Evolutionary conservation across 495 filamentous ascomycete species (phyloP), one percentile per base, ranked within the genome.

Genomic region (Trypethelium eluteriae): DNA sequence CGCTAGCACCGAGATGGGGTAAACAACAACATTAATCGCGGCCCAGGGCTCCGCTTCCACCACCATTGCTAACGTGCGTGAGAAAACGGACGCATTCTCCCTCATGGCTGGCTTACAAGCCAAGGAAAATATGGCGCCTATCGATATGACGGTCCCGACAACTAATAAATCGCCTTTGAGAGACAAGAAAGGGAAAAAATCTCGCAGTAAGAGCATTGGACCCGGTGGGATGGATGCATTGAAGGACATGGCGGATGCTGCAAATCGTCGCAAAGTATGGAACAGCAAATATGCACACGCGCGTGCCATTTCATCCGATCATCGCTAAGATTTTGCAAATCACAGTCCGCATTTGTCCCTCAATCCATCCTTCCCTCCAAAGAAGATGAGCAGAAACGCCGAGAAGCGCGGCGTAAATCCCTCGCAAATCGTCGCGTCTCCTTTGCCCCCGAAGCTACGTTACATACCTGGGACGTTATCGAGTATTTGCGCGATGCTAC

Each of bases 391-490:
- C 88, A 91, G 69, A 84, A 84, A 69, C 88, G 92, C 73, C 80
- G 91, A 65, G 94, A 94, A 66, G 92, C 91, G 39, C 86, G 95
- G 61, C 83, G 94, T 50, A 97, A 96, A 72, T 97, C 93, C 1
- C 63, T 66, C 82, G 92, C 90, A 39, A 93, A 94, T 76, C 89
- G 95, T 71, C 86, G 94, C 66, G 94, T 99, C 47, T 97, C 93
- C 0, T 99, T 99, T 74, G 94, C 94, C 4, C 94, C 94, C 1
- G 94, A 99, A 76, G 94, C 94, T 14, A 99, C 94, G 9, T 79
- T 99, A 39, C 94, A 99, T 74, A 99, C 94, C 2, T 99, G 96
- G 86, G 92, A 97, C 73, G 93, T 96, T 63, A 84, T 96, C 2
- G 93, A 98, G 70, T 88, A 93, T 65, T 84, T 87, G 67, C 90